phyloP scores from a whole-genome alignment of 306 rosid genomes.

The Leucaena leucocephala region DNA sequence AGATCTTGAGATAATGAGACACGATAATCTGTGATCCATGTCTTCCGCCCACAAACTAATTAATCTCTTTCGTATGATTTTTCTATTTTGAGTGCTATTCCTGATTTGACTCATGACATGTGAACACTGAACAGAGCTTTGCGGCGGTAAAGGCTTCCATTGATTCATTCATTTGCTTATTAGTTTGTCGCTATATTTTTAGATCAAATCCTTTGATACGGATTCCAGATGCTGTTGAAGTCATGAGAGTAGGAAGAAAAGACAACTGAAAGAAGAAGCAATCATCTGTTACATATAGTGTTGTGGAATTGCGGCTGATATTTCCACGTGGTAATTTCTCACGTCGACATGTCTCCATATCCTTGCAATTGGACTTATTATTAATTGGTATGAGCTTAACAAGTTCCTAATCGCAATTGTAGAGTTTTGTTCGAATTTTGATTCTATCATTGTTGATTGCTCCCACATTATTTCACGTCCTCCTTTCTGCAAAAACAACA shows the following conservation, averaged over 20 bases:
- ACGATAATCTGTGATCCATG: neutral
- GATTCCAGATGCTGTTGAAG: neutral
- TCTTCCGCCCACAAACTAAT: neutral
- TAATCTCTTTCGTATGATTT: neutral
- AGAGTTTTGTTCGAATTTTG: neutral
- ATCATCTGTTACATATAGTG: neutral
- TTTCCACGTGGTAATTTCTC: neutral
- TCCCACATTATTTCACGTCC: neutral
- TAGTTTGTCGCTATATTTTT: neutral
- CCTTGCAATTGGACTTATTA: neutral
- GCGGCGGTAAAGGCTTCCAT: neutral
- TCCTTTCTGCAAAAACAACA: neutral
- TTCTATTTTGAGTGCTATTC: neutral
- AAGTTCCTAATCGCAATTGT: neutral
- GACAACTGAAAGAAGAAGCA: neutral
- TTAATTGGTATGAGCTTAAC: neutral
- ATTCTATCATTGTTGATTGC: neutral
- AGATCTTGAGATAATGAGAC: neutral
- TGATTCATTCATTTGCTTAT: neutral
- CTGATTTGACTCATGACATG: neutral
- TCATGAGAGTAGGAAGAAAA: neutral
- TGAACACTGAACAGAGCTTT: neutral
- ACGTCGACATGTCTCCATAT: neutral
- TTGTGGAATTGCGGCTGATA: neutral
- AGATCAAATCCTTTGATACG: neutral